Percentiles rank a stretch among this genome's conserved stretches.
Conservation (phyloP, 2,329 filamentous ascomycete species). For the Arthrobotrys iridis region DNA sequence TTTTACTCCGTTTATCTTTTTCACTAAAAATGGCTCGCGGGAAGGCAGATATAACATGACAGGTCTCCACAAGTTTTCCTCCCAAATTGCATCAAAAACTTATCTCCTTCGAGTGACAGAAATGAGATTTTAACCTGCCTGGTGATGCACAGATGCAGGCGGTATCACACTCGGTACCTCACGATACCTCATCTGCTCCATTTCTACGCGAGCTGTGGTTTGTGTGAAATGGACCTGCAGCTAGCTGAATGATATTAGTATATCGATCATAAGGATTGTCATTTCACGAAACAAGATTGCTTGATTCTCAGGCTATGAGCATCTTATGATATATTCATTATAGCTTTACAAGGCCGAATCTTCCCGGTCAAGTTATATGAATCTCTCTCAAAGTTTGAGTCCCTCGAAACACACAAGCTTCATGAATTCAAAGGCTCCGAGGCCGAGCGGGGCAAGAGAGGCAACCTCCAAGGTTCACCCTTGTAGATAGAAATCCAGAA, state of each 20-base stretch:
- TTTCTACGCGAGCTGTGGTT: conserved; percentile 12
- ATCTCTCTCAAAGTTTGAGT: no score
- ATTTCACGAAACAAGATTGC: background rate
- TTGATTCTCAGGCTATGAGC: conserved; percentile 12
- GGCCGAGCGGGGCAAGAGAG: background rate
- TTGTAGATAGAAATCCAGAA: background rate
- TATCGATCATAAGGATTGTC: conserved; percentile 8
- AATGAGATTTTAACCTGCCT: conserved; percentile 28
- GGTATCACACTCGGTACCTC: conserved; percentile 30
- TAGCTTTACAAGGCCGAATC: background rate
- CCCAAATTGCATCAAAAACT: background rate
- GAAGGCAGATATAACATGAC: conserved; percentile 10
- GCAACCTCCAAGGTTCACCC: background rate
- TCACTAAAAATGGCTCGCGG: background rate
- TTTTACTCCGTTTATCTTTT: background rate
- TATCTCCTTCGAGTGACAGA: conserved; percentile 35
- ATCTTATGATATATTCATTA: background rate
- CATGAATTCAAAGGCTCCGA: no score
- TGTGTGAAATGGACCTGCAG: conserved; percentile 19
- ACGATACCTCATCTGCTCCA: background rate
- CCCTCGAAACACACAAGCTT: no score
- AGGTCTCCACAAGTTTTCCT: background rate
- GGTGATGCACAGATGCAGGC: conserved; percentile 16
- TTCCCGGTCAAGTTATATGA: background rate
- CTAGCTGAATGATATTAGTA: conserved; percentile 8